These are phyloP conservation scores for Opeltia flavorubescens DNA, from an alignment of 495 filamentous ascomycete genomes.

Conservation along the genomic window DNA sequence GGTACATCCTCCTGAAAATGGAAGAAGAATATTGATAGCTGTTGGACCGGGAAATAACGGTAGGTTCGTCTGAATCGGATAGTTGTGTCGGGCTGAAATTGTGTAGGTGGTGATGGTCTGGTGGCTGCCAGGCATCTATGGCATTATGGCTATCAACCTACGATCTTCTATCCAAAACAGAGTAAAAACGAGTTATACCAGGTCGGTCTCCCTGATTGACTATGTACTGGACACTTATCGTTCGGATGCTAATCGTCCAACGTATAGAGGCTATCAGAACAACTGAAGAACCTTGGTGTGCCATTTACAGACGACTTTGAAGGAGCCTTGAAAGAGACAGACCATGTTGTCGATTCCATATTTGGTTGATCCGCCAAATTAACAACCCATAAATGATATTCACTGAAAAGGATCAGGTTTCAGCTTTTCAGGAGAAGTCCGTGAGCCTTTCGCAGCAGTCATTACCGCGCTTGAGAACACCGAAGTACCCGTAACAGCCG, in stretches of 20 bases:
- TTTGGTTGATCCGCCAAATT: slow-evolving; percentile 42
- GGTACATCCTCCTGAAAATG: slow-evolving; percentile 61
- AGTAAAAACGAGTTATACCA: slow-evolving; percentile 81
- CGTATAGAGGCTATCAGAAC: slow-evolving; percentile 57
- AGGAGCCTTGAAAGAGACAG: slow-evolving; percentile 38
- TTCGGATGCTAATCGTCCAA: not conserved
- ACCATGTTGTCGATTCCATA: slow-evolving; percentile 85
- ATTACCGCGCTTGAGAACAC: slow-evolving; percentile 62
- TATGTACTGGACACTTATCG: not conserved
- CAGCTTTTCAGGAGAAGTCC: slow-evolving; percentile 81
- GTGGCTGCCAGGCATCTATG: slow-evolving; percentile 89
- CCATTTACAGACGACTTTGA: slow-evolving; percentile 77
- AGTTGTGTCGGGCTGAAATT: slow-evolving; percentile 2
- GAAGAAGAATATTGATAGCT: slow-evolving; percentile 66
- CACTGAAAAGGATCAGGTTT: slow-evolving; percentile 42
- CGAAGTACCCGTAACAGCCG: slow-evolving; percentile 64
- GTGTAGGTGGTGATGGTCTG: slow-evolving; percentile 75
- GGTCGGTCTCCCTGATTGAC: slow-evolving; percentile 24
- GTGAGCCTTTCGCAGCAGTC: slow-evolving; percentile 74
- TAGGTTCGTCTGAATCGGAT: slow-evolving; percentile 23
- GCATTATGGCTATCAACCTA: slow-evolving; percentile 84
- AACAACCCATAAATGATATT: not conserved
- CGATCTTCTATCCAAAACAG: slow-evolving; percentile 85
- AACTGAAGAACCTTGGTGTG: slow-evolving; percentile 67
- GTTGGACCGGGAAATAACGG: slow-evolving; percentile 95